A percentile compares a stretch with the other conserved stretches of the same genome.
Evolutionary conservation across 2,329 filamentous ascomycete species (phyloP).

Genomic region (Beauveria medogensis): DNA sequence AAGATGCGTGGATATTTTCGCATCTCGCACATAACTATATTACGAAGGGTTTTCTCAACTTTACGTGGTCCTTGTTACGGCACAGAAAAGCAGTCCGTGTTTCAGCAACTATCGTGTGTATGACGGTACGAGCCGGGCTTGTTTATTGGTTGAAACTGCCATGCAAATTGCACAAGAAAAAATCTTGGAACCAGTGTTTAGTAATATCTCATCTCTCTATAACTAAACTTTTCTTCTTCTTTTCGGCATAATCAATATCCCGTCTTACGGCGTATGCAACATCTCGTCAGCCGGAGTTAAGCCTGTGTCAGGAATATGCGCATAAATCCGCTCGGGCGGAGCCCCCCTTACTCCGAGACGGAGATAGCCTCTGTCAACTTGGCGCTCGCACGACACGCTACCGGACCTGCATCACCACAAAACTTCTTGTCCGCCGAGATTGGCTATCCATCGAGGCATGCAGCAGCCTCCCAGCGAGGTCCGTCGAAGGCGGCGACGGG

Average conservation of each 20-base stretch:
- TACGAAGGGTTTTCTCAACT: too few species aligned
- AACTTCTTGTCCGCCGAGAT: too few species aligned
- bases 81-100: too few species aligned
- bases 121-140: too few species aligned
- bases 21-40: too few species aligned
- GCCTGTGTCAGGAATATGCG: not conserved
- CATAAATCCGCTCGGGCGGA: slow-evolving; percentile 7
- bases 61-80: too few species aligned
- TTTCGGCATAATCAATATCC: not conserved
- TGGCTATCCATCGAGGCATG: not conserved
- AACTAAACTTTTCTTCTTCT: not conserved
- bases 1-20: too few species aligned
- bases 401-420: not conserved
- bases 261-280: not conserved
- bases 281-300: not conserved
- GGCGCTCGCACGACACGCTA: not conserved
- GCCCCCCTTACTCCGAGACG: slow-evolving; percentile 3
- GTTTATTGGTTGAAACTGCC: too few species aligned
- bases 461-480: slow-evolving; percentile 1
- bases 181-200: not conserved
- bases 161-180: not conserved
- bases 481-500: not conserved
- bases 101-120: too few species aligned
- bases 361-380: slow-evolving; percentile 6
- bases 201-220: too few species aligned